Conservation (phyloP, 2,329 filamentous ascomycete species). For the Chalaropsis ovoidea region DNA sequence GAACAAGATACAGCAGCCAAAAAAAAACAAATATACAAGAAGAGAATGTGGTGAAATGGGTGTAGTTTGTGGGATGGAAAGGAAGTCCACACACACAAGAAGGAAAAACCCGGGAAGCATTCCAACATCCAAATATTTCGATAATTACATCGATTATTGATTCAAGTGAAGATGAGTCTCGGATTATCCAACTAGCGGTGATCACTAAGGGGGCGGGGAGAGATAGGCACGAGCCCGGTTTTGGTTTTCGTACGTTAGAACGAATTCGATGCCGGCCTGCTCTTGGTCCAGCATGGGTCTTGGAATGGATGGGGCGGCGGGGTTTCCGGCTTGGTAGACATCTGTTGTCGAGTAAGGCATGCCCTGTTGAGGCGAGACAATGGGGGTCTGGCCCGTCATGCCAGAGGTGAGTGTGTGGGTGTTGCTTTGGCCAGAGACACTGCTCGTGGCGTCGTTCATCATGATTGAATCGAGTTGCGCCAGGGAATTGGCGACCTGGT, state of each 20-base stretch:
- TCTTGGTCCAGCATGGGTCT: constrained; percentile 53
- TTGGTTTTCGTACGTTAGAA: constrained; percentile 71
- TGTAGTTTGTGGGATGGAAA: not conserved
- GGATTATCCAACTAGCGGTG: constrained; percentile 11
- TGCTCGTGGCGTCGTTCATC: constrained; percentile 42
- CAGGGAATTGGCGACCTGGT: constrained; percentile 26
- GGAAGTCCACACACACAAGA: constrained; percentile 8
- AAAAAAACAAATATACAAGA: not conserved
- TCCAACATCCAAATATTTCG: not conserved
- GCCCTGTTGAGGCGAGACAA: constrained; percentile 32
- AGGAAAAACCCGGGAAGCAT: constrained; percentile 11
- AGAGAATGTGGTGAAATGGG: not conserved
- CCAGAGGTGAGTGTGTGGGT: constrained; percentile 39
- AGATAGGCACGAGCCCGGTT: constrained; percentile 45
- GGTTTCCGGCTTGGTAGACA: not conserved
- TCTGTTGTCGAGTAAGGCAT: constrained; percentile 22
- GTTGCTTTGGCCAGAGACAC: constrained; percentile 52
- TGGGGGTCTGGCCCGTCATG: constrained; percentile 35
- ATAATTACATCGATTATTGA: constrained; percentile 8
- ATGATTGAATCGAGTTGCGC: constrained; percentile 35
- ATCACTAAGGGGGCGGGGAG: constrained; percentile 48
- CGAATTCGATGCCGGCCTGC: constrained; percentile 79
- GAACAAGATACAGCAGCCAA: not conserved
- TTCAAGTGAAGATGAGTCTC: constrained; percentile 12
- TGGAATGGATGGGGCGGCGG: not conserved